Evolutionary conservation across 371 early-diverging fungal genomes (phyloP).

Genomic region (Syncephalastrum racemosum): DNA sequence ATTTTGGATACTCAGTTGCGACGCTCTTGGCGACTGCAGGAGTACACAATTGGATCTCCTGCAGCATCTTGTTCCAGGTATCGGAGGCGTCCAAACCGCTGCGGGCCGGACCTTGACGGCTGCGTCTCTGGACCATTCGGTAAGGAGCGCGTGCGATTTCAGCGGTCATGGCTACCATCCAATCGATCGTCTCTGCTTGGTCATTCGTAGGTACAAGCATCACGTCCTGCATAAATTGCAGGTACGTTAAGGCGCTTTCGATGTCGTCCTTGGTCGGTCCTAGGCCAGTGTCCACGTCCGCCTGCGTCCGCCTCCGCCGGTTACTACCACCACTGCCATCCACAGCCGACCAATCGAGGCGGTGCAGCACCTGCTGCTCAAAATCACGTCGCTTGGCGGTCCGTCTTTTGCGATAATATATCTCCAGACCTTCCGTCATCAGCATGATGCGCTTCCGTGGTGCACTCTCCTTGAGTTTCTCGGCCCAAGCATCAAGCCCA

Average conservation of each 20-base stretch:
- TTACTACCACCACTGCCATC: conserved; percentile 4
- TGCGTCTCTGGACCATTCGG: background rate
- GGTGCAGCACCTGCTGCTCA: conserved; percentile 32
- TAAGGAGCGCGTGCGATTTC: conserved; percentile 48
- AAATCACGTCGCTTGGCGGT: conserved; percentile 34
- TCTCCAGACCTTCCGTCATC: conserved; percentile 56
- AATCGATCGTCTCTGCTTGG: conserved; percentile 51
- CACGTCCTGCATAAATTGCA: conserved; percentile 47
- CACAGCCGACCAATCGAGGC: conserved; percentile 14
- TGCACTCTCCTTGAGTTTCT: conserved; percentile 14
- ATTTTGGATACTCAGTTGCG: conserved; percentile 51
- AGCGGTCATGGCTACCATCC: conserved; percentile 55
- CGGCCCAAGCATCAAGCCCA: conserved; percentile 20
- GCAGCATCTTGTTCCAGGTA: conserved; percentile 64
- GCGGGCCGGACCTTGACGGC: conserved; percentile 9
- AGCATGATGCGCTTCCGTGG: conserved; percentile 31
- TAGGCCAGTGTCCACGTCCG: background rate
- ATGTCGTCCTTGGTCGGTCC: conserved; percentile 30
- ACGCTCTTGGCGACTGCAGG: conserved; percentile 59
- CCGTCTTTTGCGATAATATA: conserved; percentile 46
- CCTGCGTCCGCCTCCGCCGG: conserved; percentile 9
- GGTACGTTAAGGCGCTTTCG: conserved; percentile 38
- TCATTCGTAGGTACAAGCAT: conserved; percentile 46
- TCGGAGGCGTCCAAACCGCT: conserved; percentile 53
- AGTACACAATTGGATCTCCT: conserved; percentile 66